Evolutionary conservation across 2,329 filamentous ascomycete genomes (phyloP), one percentile per base, ranked within the genome.

Genomic region (Sporothrix brasiliensis): DNA sequence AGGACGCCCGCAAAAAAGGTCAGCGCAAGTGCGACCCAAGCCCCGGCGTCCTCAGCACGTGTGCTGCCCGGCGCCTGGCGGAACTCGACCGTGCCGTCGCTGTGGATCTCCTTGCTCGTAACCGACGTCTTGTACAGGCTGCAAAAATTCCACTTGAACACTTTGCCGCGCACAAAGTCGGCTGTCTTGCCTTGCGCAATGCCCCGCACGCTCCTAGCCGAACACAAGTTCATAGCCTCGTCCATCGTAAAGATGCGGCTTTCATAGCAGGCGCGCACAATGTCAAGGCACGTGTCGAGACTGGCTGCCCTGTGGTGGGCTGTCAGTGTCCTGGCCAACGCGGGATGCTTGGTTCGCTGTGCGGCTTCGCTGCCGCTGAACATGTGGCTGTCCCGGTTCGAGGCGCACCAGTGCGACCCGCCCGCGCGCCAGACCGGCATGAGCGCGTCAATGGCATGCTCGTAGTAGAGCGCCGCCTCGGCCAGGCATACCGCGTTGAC

Each of bases 91-190:
- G 78, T 79, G 6, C 77, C 78, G n/a, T 74, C 71, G 19, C 16
- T 4, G 13, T 6, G 34, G 39, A 47, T 19, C 14, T 19, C 14
- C 27, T 58, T 68, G 41, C 4, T 4, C 1, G 24, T 24, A 2
- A 49, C 47, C 30, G 49, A 47, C 10, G n/a, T 24, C 34, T 52
- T 27, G 27, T 70, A 52, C 27, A 69, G 63, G 1, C 77, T 76
- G 0, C 77, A 74, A 67, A 81, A 78, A 66, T 81, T 77, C 80
- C 80, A 81, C 76, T 81, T 81, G 74, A 79, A 81, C 41, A 79
- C 77, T 69, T 80, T 80, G 14, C 79, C 79, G 54, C 79, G 76
- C 27, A 81, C 74, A 71, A 80, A 81, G 68, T 80, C 77, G 50
- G 74, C 71, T 60, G 75, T 76, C 70, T 74, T 75, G 13, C 78